A percentile compares a stretch with the other conserved stretches of the same genome.
These are phyloP conservation scores for Hirsutella rhossiliensis DNA, from an alignment of 2,329 filamentous ascomycete genomes.

Conservation along the genomic window DNA sequence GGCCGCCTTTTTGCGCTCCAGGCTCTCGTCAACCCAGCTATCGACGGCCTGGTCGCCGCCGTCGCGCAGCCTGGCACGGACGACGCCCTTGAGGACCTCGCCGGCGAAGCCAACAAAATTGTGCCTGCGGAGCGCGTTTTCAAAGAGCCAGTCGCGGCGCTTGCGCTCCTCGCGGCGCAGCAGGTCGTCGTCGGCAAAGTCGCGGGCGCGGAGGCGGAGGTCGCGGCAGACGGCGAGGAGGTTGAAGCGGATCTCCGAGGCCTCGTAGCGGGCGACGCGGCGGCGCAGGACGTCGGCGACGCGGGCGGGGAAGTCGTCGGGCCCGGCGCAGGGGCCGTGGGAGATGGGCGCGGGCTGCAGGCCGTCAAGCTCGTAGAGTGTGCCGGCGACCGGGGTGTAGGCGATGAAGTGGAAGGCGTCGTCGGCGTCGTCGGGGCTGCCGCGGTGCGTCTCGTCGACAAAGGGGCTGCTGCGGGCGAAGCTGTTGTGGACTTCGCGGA, in stretches of 20 bases:
- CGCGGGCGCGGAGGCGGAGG: conserved; percentile 60
- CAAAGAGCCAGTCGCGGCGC: conserved; percentile 79
- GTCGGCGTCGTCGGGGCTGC: conserved; percentile 50
- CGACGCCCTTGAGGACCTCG: conserved; percentile 79
- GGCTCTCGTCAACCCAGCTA: conserved; percentile 59
- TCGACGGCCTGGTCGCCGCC: conserved; percentile 55
- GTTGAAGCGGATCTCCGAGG: conserved; percentile 88
- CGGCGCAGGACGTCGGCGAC: conserved; percentile 80
- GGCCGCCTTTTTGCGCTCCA: conserved; percentile 37
- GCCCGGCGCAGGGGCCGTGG: conserved; percentile 58
- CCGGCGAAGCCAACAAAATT: conserved; percentile 96
- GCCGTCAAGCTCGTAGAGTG: conserved; percentile 88
- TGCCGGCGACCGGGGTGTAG: conserved; percentile 70
- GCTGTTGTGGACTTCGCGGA: conserved; percentile 75
- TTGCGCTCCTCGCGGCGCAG: conserved; percentile 73
- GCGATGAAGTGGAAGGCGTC: conserved; percentile 98
- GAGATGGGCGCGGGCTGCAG: conserved; percentile 85
- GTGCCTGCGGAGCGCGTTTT: conserved; percentile 82
- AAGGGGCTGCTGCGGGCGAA: conserved; percentile 86
- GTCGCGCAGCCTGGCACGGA: conserved; percentile 57
- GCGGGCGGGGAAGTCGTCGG: conserved; percentile 61
- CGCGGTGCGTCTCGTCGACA: conserved; percentile 67
- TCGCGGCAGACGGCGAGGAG: conserved; percentile 86
- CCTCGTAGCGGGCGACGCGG: conserved; percentile 73
- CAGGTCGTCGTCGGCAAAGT: conserved; percentile 72